Evolutionary conservation across 2,329 filamentous ascomycete species (phyloP).

Genomic region (Aspergillus alliaceus): DNA sequence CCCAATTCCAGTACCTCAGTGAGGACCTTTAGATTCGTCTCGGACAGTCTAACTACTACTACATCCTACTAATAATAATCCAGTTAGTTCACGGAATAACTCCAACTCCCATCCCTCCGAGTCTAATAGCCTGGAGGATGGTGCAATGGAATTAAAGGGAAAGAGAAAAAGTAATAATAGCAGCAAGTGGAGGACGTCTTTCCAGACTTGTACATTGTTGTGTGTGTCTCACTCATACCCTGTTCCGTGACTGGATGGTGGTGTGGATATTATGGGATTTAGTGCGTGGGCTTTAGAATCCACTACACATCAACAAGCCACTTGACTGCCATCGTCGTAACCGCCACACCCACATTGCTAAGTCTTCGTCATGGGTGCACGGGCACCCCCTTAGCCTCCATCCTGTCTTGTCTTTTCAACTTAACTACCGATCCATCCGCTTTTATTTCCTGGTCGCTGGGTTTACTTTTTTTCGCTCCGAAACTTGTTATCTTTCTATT

Average conservation of each 20-base stretch:
- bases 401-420: neutral
- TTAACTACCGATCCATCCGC: neutral
- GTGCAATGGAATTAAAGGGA: neutral
- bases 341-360: neutral
- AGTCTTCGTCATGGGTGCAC: neutral
- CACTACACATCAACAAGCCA: neutral
- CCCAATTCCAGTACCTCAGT: neutral
- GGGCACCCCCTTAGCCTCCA: neutral
- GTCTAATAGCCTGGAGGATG: neutral
- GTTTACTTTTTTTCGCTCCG: neutral
- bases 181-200: constrained; percentile 1
- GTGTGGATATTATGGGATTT: neutral
- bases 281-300: neutral
- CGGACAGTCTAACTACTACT: too few relatives aligned
- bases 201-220: neutral
- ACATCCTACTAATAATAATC: neutral
- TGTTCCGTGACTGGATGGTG: neutral
- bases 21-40: too few relatives aligned
- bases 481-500: neutral
- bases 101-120: neutral
- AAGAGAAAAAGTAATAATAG: neutral
- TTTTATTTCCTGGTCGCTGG: neutral
- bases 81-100: neutral
- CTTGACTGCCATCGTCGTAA: neutral
- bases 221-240: neutral